Base-by-base conservation (phyloP, 345 rosid species). In the Eucalyptus pauciflora region DNA sequence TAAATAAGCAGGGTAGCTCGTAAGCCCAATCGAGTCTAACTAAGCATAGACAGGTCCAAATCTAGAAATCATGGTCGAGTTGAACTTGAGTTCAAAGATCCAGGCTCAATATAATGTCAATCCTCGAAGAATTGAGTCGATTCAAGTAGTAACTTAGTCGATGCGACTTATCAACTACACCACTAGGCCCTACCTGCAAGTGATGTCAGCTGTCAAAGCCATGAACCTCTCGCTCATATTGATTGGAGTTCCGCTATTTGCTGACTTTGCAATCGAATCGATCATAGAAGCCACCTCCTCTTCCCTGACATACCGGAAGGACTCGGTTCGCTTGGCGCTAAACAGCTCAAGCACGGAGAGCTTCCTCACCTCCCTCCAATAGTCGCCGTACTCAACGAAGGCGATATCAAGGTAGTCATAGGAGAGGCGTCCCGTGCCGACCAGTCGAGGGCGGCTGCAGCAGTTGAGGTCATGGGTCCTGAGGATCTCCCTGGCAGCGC, bases 211-310 rank as follows among this genome's bases (percentile, higher is more conserved):
- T n/a, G n/a, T n/a, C n/a, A n/a, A n/a, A n/a, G n/a, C n/a, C n/a
- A n/a, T n/a, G n/a, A n/a, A n/a, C n/a, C n/a, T n/a, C n/a, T n/a
- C n/a, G n/a, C n/a, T n/a, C n/a, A n/a, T n/a, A n/a, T n/a, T n/a
- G n/a, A n/a, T 91, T 6, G 45, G 58, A 31, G 43, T 67, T 31
- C 79, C 22, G 43, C 43, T 56, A 22, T 79, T 31, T 16, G 93
- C 88, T 13, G 88, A 89, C 45, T 88, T 89, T 27, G 93, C 79
- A 18, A 95, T 89, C 4, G 91, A 92, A 18, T 62, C 49, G 56
- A 93, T 76, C 80, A 93, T 80, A 4, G 87, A 87, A n/a, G 43
- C 79, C 41, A 94, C 90, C 90, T 93, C 91, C 80, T 87, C 92
- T 45, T 91, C 91, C n/a, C 91, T 88, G 56, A 93, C 87, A 16